Conservation (phyloP, 163 green algal species). For the Scenedesmus sp. region DNA sequence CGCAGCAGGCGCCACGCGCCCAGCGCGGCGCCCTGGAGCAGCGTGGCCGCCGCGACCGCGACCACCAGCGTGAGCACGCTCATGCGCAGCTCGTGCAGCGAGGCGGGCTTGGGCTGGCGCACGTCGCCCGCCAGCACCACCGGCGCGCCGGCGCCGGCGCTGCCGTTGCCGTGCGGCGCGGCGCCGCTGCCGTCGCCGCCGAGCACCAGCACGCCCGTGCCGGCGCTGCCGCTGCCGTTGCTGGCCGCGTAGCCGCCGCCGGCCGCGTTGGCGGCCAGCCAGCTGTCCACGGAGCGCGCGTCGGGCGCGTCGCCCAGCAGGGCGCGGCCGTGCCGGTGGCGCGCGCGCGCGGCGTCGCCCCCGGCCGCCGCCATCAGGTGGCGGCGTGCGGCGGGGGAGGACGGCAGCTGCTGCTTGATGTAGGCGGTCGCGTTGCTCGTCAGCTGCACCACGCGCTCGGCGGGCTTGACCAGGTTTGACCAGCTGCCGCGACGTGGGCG, state of each 20-base stretch:
- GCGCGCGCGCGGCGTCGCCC: no score
- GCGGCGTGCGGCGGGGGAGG: not conserved
- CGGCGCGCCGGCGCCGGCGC: not conserved
- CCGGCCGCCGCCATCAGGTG: not conserved
- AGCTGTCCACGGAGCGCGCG: no score
- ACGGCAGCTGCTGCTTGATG: not conserved
- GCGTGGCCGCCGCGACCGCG: constrained; percentile 5
- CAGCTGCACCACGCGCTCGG: not conserved
- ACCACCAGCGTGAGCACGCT: not conserved
- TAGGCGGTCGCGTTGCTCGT: constrained; percentile 8
- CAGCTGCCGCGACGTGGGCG: no score
- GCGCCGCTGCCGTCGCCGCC: not conserved
- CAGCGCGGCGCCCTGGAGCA: constrained; percentile 10
- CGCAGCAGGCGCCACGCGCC: not conserved
- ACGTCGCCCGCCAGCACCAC: not conserved
- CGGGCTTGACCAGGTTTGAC: constrained; percentile 18
- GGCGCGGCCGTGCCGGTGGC: no score
- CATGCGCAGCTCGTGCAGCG: constrained; percentile 1
- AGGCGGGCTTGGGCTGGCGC: not conserved
- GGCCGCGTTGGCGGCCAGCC: not conserved
- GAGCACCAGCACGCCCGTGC: not conserved
- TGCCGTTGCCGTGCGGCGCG: no score
- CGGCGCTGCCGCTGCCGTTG: not conserved
- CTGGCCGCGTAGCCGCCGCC: not conserved
- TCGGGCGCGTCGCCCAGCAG: no score